These are phyloP conservation scores for Myrmaecium sp. DNA, from an alignment of 2,329 filamentous ascomycete species.

Conservation along the genomic window DNA sequence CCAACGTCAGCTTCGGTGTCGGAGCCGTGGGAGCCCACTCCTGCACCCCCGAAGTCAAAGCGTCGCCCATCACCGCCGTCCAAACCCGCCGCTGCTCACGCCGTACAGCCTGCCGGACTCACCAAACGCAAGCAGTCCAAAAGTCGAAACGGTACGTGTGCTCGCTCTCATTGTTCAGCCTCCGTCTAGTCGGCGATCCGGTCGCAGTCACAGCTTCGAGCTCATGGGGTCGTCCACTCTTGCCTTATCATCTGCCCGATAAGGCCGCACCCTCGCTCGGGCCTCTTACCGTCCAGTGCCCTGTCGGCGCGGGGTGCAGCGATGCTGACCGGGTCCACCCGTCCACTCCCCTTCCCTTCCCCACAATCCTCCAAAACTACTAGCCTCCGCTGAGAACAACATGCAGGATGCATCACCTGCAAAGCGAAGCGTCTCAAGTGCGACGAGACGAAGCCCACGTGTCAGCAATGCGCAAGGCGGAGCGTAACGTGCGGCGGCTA, in stretches of 20 bases:
- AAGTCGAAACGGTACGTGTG: constrained; percentile 62
- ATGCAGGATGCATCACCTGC: constrained; percentile 52
- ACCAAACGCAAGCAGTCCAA: constrained; percentile 56
- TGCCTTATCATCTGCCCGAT: constrained; percentile 8
- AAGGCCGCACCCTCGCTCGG: constrained; percentile 3
- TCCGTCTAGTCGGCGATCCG: too few relatives aligned
- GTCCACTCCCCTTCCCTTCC: constrained; percentile 1
- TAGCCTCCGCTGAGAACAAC: constrained; percentile 7
- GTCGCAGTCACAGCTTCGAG: too few relatives aligned
- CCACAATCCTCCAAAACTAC: constrained; percentile 4
- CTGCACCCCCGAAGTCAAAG: too few relatives aligned
- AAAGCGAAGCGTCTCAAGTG: constrained; percentile 59
- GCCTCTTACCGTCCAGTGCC: background rate
- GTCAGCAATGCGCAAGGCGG: constrained; percentile 47
- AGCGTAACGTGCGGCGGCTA: constrained; percentile 53
- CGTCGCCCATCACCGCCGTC: too few relatives aligned
- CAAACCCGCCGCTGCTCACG: constrained; percentile 1
- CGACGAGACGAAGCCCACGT: constrained; percentile 53
- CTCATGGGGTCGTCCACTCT: too few relatives aligned
- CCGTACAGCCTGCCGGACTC: constrained; percentile 10
- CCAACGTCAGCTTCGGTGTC: too few relatives aligned
- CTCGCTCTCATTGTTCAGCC: too few relatives aligned
- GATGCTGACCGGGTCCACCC: background rate
- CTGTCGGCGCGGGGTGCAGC: background rate
- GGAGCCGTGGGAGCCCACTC: too few relatives aligned